Conservation (phyloP, 2,329 filamentous ascomycete species). For the Pyrenochaeta sp. region DNA sequence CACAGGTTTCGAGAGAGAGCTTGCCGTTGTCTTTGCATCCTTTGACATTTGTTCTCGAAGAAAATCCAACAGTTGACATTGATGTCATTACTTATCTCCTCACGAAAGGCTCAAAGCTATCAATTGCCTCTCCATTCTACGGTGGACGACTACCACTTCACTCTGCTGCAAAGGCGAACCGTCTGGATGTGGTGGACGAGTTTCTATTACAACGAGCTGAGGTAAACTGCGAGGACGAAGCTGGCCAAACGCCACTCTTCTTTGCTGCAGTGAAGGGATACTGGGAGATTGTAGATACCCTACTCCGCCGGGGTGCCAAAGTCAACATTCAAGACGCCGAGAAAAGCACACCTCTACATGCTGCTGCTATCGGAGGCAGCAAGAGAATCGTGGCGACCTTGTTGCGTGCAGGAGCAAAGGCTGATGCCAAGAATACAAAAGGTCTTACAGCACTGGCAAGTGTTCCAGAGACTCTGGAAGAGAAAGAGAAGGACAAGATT, state of each 20-base stretch:
- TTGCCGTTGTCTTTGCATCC: conserved; percentile 24
- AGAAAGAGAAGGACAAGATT: conserved; percentile 29
- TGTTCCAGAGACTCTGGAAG: conserved; percentile 17
- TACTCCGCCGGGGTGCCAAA: conserved; percentile 28
- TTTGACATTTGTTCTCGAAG: conserved; percentile 33
- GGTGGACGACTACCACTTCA: conserved; percentile 35
- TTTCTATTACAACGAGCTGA: conserved; percentile 27
- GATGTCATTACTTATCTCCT: conserved; percentile 31
- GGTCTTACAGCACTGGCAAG: conserved; percentile 23
- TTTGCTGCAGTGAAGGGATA: conserved; percentile 27
- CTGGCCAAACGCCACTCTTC: conserved; percentile 30
- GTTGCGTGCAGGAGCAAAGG: conserved; percentile 28
- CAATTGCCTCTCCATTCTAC: conserved; percentile 29
- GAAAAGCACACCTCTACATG: conserved; percentile 31
- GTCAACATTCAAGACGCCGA: conserved; percentile 20
- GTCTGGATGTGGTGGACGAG: conserved; percentile 32
- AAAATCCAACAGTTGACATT: conserved; percentile 27
- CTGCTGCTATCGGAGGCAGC: conserved; percentile 23
- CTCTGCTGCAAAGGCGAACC: conserved; percentile 32
- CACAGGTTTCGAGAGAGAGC: conserved; percentile 9
- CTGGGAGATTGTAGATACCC: conserved; percentile 26
- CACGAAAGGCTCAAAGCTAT: conserved; percentile 25
- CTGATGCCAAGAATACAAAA: conserved; percentile 19
- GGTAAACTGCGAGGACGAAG: conserved; percentile 22
- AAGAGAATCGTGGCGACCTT: conserved; percentile 19